Evolutionary conservation across 2,329 filamentous ascomycete species (phyloP), one percentile per base, ranked within the genome.

Genomic region (Diaporthe vexans): DNA sequence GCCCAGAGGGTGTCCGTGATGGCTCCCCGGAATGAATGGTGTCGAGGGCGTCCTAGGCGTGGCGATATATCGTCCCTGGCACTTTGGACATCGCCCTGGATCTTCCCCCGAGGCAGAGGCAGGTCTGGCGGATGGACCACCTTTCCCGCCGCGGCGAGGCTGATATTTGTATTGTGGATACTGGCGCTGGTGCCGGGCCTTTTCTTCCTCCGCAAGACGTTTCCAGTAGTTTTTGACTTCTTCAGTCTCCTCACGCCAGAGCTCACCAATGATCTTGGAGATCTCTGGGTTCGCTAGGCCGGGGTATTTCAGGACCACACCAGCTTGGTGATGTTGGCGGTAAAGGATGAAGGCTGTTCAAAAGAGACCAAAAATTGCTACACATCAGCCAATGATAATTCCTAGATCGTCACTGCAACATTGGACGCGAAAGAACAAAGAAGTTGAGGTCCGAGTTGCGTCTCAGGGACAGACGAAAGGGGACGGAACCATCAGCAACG

Each of bases 161-260:
- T 98, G 95, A 81, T 98, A 99, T 76, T 95, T 92, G 84, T 99
- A 99, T 77, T 94, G 93, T 3, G 97, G 97, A 82, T 98, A 98
- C 84, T 95, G 94, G 77, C 92, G 92, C 80, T 95, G 93, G 83
- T 99, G 97, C 24, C 94, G 93, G 76, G 91, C 87, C 86, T 98
- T 98, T 83, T 98, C 97, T 84, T 98, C 94, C 85, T 97, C 95
- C 75, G 97, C 97, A 73, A 97, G 89, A 75, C 89, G 89, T 83
- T 97, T 97, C 97, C 97, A 99, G 82, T 92, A 90, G 77, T 92
- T 90, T 84, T 97, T 97, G 73, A 92, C 88, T 71, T 94, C 91
- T 33, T 93, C 89, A 5, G 91, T 85, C 80, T 97, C 92, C 73
- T 91, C 89, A 80, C 93, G 92, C 97, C 97, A 99, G 89, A 95